Evolutionary conservation across 2,329 filamentous ascomycete genomes (phyloP).

Genomic region (Colletotrichum tropicale): DNA sequence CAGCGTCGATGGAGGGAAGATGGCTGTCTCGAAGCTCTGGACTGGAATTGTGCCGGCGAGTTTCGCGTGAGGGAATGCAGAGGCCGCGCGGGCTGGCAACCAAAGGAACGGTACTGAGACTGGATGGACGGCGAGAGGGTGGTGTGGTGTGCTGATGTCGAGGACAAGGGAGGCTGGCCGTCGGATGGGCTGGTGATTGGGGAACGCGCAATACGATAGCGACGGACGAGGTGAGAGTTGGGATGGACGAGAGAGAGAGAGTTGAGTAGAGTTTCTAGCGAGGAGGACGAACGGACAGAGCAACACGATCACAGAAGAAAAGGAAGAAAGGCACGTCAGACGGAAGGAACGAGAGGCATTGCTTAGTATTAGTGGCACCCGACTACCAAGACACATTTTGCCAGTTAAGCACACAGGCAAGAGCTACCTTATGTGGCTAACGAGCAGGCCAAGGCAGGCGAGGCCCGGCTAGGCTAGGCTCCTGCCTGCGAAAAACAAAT

Average conservation of each 20-base stretch:
- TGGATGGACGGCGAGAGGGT: neutral
- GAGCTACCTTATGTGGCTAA: neutral
- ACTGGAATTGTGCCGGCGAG: neutral
- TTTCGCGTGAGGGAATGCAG: neutral
- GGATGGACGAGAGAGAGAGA: neutral
- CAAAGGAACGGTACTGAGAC: neutral
- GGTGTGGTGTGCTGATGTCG: neutral
- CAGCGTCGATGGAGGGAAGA: neutral
- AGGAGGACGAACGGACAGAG: neutral
- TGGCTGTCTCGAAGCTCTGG: neutral
- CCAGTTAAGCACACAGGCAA: neutral
- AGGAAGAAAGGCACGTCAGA: neutral
- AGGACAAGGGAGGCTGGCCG: neutral
- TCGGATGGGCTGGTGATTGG: neutral
- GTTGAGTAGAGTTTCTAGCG: neutral
- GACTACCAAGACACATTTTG: neutral
- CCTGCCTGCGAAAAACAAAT: neutral
- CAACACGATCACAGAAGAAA: neutral
- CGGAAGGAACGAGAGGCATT: neutral
- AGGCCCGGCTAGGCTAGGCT: neutral
- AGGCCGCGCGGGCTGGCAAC: neutral
- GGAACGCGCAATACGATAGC: neutral
- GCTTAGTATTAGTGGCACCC: neutral
- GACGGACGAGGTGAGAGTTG: neutral
- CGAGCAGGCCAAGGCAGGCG: neutral